Percentiles rank a stretch among this genome's conserved stretches.
Evolutionary conservation across 768 basidiomycete genomes (phyloP).

Genomic region (Tricholoma sp.): DNA sequence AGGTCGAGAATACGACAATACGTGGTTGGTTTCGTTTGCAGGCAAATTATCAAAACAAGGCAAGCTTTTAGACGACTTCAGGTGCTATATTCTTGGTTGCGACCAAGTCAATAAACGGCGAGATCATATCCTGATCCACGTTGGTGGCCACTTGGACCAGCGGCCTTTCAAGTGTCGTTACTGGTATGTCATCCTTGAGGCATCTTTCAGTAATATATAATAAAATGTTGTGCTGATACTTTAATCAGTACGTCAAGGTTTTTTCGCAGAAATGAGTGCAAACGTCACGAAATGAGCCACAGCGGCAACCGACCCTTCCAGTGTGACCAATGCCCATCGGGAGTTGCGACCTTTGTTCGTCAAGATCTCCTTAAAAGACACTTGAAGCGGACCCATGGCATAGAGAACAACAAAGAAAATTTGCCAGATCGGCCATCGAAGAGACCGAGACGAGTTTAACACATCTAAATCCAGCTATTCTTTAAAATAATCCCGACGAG

Average conservation of each 20-base stretch:
- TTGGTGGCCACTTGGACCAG: constrained; percentile 68
- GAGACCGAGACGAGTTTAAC: constrained; percentile 16
- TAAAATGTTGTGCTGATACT: constrained; percentile 5
- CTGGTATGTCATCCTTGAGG: constrained; percentile 36
- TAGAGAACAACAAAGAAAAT: constrained; percentile 18
- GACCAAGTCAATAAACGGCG: constrained; percentile 63
- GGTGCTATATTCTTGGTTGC: constrained; percentile 67
- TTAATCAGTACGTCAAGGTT: constrained; percentile 52
- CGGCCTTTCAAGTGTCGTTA: constrained; percentile 57
- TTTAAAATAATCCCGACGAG: not conserved
- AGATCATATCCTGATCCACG: constrained; percentile 71
- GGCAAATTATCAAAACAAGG: constrained; percentile 59
- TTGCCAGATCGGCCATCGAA: not conserved
- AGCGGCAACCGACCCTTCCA: constrained; percentile 52
- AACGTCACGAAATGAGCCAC: constrained; percentile 67
- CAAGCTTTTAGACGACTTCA: constrained; percentile 52
- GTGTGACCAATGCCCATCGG: constrained; percentile 47
- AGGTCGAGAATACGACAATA: constrained; percentile 54
- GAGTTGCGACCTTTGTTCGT: constrained; percentile 52
- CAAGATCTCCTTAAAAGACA: constrained; percentile 68
- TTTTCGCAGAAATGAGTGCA: constrained; percentile 73
- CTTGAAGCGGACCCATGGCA: constrained; percentile 49
- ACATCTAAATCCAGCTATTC: not conserved
- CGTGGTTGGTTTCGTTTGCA: constrained; percentile 63
- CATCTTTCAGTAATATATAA: not conserved